Conservation (phyloP, 2,329 filamentous ascomycete species). For the Scolecobasidium constrictum region DNA sequence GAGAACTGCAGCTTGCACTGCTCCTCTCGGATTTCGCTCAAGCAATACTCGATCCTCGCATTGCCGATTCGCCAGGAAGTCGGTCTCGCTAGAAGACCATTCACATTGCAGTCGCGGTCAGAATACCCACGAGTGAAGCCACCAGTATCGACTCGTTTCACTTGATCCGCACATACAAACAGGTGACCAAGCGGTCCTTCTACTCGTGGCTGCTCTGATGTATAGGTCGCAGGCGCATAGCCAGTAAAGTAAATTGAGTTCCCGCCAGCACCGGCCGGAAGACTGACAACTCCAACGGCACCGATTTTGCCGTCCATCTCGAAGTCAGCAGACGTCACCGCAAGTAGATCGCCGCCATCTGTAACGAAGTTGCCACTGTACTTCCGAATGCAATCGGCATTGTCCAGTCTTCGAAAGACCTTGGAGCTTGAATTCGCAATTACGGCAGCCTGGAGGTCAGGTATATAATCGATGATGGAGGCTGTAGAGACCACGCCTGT, state of each 20-base stretch:
- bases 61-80: not conserved
- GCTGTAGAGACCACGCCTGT: too few species aligned
- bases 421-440: not conserved
- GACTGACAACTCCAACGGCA: too few species aligned
- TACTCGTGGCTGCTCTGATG: not conserved
- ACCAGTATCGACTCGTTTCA: not conserved
- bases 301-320: too few species aligned
- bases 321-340: too few species aligned
- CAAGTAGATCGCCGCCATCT: too few species aligned
- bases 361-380: too few species aligned
- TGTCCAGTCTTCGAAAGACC: slow-evolving; percentile 1
- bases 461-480: not conserved
- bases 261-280: too few species aligned
- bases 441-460: not conserved
- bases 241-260: slow-evolving; percentile 9
- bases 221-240: too few species aligned
- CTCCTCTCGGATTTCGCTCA: not conserved
- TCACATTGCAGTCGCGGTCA: too few species aligned
- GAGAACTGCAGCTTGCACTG: slow-evolving; percentile 16
- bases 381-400: slow-evolving; percentile 12
- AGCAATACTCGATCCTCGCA: not conserved
- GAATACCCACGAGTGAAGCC: not conserved
- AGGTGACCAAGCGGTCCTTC: not conserved
- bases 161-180: not conserved
- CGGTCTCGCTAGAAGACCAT: too few species aligned